Evolutionary conservation across 2,329 filamentous ascomycete species (phyloP), one percentile per base, ranked within the genome.

Genomic region (Stagonosporopsis rhizophila): DNA sequence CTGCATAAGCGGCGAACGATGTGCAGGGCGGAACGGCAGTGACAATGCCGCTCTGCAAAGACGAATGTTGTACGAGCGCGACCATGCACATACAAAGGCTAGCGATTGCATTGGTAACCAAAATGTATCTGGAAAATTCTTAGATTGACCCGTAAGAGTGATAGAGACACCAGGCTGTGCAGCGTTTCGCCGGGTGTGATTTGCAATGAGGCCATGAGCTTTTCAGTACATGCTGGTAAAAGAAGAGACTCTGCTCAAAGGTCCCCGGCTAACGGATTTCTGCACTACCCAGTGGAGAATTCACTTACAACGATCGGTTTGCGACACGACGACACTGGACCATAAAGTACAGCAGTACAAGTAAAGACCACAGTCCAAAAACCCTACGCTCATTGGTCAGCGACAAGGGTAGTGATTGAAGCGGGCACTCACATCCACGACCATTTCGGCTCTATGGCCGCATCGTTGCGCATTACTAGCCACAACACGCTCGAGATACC

Each of bases 391-490:
- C 20, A 19, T 15, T 19, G 32, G 7, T 47, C n/a, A 28, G 30
- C n/a, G 2, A 17, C 12, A 17, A 20, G 9, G 11, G 9, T 7
- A 4, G 14, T 14, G 6, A 1, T 11, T 5, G 8, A 23, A 30
- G 60, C 6, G 52, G 60, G 27, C 11, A 52, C 64, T 60, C 46
- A 68, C 64, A 62, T 59, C 65, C 65, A 68, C n/a, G 65, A 46
- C 20, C 55, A 22, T 15, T 53, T 48, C 7, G 64, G 56, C 4
- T 52, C 47, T 3, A 68, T 49, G 8, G 60, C 61, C 6, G 53
- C 35, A 45, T 65, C 62, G 34, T 67, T 67, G 6, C 65, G 60
- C 62, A 68, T 60, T 20, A 66, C 61, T 15, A 67, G 46, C 51
- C 58, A 68, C 20, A 68, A 15, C 2, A 68, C 54, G 40, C 65